Evolutionary conservation across 371 early-diverging fungal species (phyloP).

Genomic region (Edhazardia aedis): DNA sequence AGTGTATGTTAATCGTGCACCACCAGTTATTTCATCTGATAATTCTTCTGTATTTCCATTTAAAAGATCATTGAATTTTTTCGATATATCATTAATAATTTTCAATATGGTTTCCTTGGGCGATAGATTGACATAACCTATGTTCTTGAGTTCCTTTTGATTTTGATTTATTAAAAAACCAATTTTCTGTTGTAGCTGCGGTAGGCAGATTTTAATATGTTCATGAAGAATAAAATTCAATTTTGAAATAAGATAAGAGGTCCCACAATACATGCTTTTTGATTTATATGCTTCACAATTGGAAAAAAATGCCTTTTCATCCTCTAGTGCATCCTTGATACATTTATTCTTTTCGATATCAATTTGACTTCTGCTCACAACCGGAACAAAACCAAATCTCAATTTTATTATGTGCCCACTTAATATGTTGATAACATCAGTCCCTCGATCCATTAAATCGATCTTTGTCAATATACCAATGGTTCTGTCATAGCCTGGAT

Average conservation of each 20-base stretch:
- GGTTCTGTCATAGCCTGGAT: constrained; percentile 59
- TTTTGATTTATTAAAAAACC: constrained; percentile 6
- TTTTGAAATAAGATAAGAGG: constrained; percentile 74
- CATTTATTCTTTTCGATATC: constrained; percentile 71
- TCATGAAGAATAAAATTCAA: constrained; percentile 60
- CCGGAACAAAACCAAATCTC: constrained; percentile 65
- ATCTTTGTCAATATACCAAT: constrained; percentile 73
- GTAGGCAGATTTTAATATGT: constrained; percentile 28
- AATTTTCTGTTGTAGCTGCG: constrained; percentile 33
- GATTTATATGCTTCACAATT: constrained; percentile 66
- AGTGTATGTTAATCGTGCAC: constrained; percentile 84
- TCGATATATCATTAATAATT: constrained; percentile 57
- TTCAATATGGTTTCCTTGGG: constrained; percentile 46
- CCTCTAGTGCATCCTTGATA: constrained; percentile 60
- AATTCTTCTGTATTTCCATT: constrained; percentile 74
- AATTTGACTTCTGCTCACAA: constrained; percentile 77
- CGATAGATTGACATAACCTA: constrained; percentile 39
- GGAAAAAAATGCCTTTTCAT: constrained; percentile 69
- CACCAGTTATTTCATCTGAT: constrained; percentile 73
- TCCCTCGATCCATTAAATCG: constrained; percentile 88
- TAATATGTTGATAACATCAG: constrained; percentile 86
- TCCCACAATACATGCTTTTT: constrained; percentile 89
- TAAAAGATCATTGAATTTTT: constrained; percentile 58
- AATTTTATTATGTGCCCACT: constrained; percentile 79
- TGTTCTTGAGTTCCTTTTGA: constrained; percentile 49